Conservation (phyloP, 441 rosid genomes). For the Gossypium aridum region DNA sequence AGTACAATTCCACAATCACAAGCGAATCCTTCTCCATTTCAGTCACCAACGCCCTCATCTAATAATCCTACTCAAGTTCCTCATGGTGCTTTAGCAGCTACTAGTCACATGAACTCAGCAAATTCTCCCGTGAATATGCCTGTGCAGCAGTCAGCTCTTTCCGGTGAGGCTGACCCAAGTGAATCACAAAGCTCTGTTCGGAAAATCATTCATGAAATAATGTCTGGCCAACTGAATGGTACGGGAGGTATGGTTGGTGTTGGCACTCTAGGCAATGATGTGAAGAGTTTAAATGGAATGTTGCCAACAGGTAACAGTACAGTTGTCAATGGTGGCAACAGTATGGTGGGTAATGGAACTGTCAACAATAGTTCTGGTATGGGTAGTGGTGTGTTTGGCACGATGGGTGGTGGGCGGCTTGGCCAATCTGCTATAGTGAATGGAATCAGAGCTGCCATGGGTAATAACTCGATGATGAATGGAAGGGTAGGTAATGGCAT, state of each 20-base stretch:
- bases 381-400: constrained; percentile 39
- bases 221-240: constrained; percentile 60
- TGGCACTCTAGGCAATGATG: constrained; percentile 51
- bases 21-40: constrained; percentile 64
- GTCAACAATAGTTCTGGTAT: constrained; percentile 31
- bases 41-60: constrained; percentile 66
- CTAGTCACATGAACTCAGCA: constrained; percentile 49
- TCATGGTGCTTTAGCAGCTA: constrained; percentile 41
- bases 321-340: constrained; percentile 37
- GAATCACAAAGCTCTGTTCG: constrained; percentile 80
- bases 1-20: constrained; percentile 55
- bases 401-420: constrained; percentile 45
- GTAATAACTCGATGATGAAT: constrained; percentile 52
- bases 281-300: constrained; percentile 48
- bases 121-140: constrained; percentile 56
- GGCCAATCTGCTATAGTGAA: constrained; percentile 56
- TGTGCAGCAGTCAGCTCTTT: constrained; percentile 51
- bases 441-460: constrained; percentile 62
- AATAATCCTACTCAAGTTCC: constrained; percentile 57
- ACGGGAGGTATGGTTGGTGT: constrained; percentile 53
- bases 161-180: constrained; percentile 51
- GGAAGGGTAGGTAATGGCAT: constrained; percentile 50
- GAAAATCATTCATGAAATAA: constrained; percentile 73
- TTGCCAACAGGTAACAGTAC: constrained; percentile 39
- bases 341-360: constrained; percentile 45